Base-by-base conservation (phyloP, 257 asterid genomes). In the Oldenlandia corymbosa region DNA sequence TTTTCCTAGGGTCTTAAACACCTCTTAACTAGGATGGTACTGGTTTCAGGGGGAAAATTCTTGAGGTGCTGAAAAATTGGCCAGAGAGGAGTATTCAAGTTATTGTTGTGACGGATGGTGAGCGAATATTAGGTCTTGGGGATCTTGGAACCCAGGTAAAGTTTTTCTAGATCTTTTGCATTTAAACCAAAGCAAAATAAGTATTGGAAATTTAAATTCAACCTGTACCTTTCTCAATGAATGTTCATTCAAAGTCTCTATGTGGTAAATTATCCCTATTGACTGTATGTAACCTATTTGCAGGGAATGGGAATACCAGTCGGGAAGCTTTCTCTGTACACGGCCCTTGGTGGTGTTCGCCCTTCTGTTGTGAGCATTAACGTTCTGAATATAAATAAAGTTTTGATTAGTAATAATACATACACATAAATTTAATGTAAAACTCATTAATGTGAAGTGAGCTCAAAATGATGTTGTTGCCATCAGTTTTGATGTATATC, bases 221-320 rank as follows among this genome's bases (percentile, higher is more conserved):
- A n/a, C n/a, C n/a, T n/a, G 3, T 0, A 41, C 23, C 52, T 49
- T 24, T 39, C 63, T 28, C 21, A 17, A 50, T 31, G 28, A 23
- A 31, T 37, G 23, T 52, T 45, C 51, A 10, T 5, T 17, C 11
- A 21, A 10, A 17, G 26, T 51, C 48, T 46, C 31, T 51, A 20
- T 45, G 30, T 50, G 67, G 14, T 47, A 24, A 45, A 42, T n/a
- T 24, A 23, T n/a, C 9, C 37, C 27, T 10, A 53, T 28, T 51
- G 21, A 36, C 21, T 76, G 62, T 39, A 54, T 12, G 10, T 67
- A 43, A 55, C 67, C 66, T 62, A 4, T 72, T 46, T 71, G 74
- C 83, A 91, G 97, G 97, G 97, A 32, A 88, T 91, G 97, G 97
- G 97, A 50, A 91, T 91, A 73, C 97, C 97, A 3, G 97, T 91